Conservation (phyloP, 768 basidiomycete species). For the Agrocybe chaxingu region DNA sequence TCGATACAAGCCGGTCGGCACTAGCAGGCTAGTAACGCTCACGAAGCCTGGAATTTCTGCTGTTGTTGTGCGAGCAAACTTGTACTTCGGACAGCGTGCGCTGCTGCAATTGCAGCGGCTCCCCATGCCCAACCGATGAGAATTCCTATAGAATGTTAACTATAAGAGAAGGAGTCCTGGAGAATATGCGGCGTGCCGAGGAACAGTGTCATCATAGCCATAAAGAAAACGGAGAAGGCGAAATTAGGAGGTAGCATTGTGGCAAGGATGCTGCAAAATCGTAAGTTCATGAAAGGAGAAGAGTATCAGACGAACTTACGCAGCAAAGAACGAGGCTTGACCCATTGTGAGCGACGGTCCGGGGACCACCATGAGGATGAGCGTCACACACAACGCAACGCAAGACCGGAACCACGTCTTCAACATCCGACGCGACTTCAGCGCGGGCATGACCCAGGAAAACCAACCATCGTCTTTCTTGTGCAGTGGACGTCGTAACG, state of each 20-base stretch:
- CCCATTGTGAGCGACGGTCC: slow-evolving; percentile 33
- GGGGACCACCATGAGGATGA: slow-evolving; percentile 33
- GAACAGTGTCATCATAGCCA: slow-evolving; percentile 30
- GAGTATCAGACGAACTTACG: slow-evolving; percentile 19
- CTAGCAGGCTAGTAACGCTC: slow-evolving; percentile 1
- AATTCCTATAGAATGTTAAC: slow-evolving; percentile 26
- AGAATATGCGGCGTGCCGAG: slow-evolving; percentile 21
- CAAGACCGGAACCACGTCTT: slow-evolving; percentile 41
- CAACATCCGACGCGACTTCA: slow-evolving; percentile 27
- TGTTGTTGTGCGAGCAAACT: slow-evolving; percentile 30
- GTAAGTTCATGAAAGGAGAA: not conserved
- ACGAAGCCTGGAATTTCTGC: slow-evolving; percentile 33
- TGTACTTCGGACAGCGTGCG: slow-evolving; percentile 31
- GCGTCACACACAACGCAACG: slow-evolving; percentile 25
- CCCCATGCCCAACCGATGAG: slow-evolving; percentile 48
- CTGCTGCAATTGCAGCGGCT: slow-evolving; percentile 39
- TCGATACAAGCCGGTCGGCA: not conserved
- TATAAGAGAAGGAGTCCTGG: not conserved
- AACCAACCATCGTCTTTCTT: slow-evolving; percentile 14
- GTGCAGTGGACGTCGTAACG: no score
- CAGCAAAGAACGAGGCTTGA: slow-evolving; percentile 38
- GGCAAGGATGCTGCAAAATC: slow-evolving; percentile 29
- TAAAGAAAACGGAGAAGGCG: slow-evolving; percentile 35
- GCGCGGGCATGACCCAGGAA: slow-evolving; percentile 31
- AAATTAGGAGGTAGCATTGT: slow-evolving; percentile 37